Evolutionary conservation across 257 asterid species (phyloP), one percentile per base, ranked within the genome.

Genomic region (Salvia hispanica): DNA sequence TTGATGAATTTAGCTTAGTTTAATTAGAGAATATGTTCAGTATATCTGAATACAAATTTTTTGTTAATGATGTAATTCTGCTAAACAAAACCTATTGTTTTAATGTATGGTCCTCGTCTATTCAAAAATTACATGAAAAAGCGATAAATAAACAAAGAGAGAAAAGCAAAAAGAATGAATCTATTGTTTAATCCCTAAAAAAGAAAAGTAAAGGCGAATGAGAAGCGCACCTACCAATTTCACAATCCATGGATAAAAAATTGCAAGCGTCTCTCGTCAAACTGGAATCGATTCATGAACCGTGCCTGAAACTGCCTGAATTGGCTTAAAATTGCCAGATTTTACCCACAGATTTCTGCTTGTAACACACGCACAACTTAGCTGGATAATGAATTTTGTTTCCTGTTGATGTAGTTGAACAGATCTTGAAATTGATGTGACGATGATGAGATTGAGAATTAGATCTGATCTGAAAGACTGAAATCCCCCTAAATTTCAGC

Each of bases 401-500:
- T 64, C 62, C 33, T 45, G 74, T 67, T 69, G 81, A 72, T 61
- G 68, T 66, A 67, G 73, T 47, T 67, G 80, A 63, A 71, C 58
- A 52, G 50, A 51, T 51, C 44, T 34, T 76, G 81, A 78, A 25
- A 76, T 50, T 78, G 80, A 70, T 76, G 78, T 73, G 77, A 75
- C 58, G 85, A 72, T 67, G 53, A 76, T 67, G 53, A 76, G 55
- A 42, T 44, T 77, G 79, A 70, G 67, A 71, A 78, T 80, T 72
- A 81, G 67, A 62, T 62, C 67, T 62, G 83, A 75, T 80, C 85
- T 69, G 85, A 82, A 72, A 68, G 77, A 76, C 75, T 68, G 80
- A 69, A 76, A 83, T 80, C 87, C 83, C 87, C 83, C 77, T 69
- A 74, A 72, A 53, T 71, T 62, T 75, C 81, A 60, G 81, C 73